Base-by-base conservation (phyloP, 1,139 yeast species). In the Debaryomyces sp. region DNA sequence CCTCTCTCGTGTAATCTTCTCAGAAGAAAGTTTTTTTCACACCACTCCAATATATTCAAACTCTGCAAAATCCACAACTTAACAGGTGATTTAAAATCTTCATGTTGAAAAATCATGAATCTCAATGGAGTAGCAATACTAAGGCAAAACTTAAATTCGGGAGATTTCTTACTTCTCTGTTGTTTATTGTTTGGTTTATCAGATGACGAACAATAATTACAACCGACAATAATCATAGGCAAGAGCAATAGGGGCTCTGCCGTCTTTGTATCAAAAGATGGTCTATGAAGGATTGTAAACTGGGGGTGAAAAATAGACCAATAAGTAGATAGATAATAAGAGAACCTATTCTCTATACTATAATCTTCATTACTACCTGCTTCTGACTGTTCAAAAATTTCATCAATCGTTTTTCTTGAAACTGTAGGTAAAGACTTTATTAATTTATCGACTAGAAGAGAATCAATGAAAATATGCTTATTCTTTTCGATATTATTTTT, bases 1-100 rank as follows among this genome's bases (percentile, higher is more conserved):
- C 89, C 89, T 42, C 96, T 64, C 61, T 87, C 95, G 60, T 88
- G 95, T 57, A 85, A 67, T 33, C 70, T 69, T 52, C 89, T 68
- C 52, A 78, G 69, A 43, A 84, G 67, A 56, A 84, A 80, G 44
- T 85, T 77, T 62, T 87, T 85, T 58, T 89, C 96, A 57, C 78
- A 82, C 60, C 81, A 77, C 60, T 87, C 92, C 32, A 87, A 64
- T 47, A 87, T 60, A 46, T 84, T 68, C 44, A 87, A 68, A 43
- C 87, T 74, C 59, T 87, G 94, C 42, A 87, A 71, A 2, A 87
- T 78, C 87, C 90, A 86, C 6, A 85, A 69, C 51, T 77, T 72
- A 1, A 86, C 83, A 1, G 85, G 85, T 1, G 85, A 81, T 51
- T 75, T 77, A 56, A 84, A 82, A 50, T 83, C 88, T 8, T 76